phyloP scores from a whole-genome alignment of 2,329 filamentous ascomycete genomes.

The Neofusicoccum umdonicola region DNA sequence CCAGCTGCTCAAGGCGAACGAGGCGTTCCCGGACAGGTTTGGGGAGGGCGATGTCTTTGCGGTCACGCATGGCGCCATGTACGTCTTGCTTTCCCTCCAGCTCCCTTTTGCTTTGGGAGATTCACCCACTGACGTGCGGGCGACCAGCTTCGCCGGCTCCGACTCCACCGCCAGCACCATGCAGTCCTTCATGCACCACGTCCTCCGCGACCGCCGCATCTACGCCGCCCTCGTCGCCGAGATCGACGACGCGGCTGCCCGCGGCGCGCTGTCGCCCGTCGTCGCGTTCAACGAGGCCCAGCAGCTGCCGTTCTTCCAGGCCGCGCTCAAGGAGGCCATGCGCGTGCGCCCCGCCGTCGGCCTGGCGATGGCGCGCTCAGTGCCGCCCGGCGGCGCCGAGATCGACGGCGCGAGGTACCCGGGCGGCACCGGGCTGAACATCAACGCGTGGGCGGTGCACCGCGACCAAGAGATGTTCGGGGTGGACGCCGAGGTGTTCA shows the following conservation, averaged over 20 bases:
- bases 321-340: conserved; percentile 38
- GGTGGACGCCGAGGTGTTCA: conserved; percentile 38
- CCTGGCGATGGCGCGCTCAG: conserved; percentile 28
- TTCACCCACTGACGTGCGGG: neutral
- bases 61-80: conserved; percentile 12
- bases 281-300: conserved; percentile 22
- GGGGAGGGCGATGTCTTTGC: conserved; percentile 9
- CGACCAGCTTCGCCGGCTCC: conserved; percentile 37
- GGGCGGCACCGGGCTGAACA: conserved; percentile 41
- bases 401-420: conserved; percentile 32
- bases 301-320: conserved; percentile 33
- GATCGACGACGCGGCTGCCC: neutral
- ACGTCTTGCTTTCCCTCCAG: conserved; percentile 22
- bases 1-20: conserved; percentile 8
- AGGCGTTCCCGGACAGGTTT: neutral
- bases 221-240: conserved; percentile 35
- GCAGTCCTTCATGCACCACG: conserved; percentile 37
- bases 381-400: conserved; percentile 32
- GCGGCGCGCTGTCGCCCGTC: conserved; percentile 19
- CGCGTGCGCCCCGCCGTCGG: conserved; percentile 37
- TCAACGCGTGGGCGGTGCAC: conserved; percentile 47
- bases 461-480: conserved; percentile 41
- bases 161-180: conserved; percentile 32
- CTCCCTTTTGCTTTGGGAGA: no score
- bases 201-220: conserved; percentile 28